A percentile compares a stretch with the other conserved stretches of the same genome.
Evolutionary conservation across 169 alveolate species (phyloP).

Genomic region (Theileria equi): DNA sequence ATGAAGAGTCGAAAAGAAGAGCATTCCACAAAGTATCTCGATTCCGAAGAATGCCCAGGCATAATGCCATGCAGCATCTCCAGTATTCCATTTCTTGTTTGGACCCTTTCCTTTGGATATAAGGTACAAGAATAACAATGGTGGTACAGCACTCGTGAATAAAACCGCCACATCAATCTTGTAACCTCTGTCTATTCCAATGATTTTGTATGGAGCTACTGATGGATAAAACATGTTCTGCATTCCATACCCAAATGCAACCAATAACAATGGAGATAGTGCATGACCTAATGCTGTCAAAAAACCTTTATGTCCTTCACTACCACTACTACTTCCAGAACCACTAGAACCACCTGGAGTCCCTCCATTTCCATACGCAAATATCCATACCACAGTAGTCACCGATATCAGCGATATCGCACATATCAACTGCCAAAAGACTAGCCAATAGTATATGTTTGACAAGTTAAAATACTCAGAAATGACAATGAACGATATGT

Average conservation of each 20-base stretch:
- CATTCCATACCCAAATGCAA: background rate
- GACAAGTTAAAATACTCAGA: background rate
- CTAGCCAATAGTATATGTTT: background rate
- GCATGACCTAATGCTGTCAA: background rate
- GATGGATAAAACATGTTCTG: slow-evolving; percentile 1
- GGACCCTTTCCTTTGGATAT: slow-evolving; percentile 2
- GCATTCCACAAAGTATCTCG: background rate
- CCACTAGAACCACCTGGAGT: background rate
- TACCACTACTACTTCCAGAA: too few relatives aligned
- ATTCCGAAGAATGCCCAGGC: background rate
- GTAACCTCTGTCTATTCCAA: background rate
- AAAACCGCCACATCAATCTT: background rate
- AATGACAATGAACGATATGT: background rate
- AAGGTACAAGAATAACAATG: too few relatives aligned
- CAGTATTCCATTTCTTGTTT: slow-evolving; percentile 2
- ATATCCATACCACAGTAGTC: slow-evolving; percentile 1
- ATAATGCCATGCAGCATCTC: slow-evolving; percentile 2
- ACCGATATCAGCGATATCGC: background rate
- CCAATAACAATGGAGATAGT: slow-evolving; percentile 7
- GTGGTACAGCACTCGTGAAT: slow-evolving; percentile 7
- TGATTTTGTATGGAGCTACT: slow-evolving; percentile 4
- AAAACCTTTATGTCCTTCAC: too few relatives aligned
- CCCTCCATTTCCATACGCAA: background rate
- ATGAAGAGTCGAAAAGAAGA: background rate
- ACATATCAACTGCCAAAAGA: background rate